Evolutionary conservation across 805 yeast species (phyloP), one percentile per base, ranked within the genome.

Genomic region (Starmera amethionina): DNA sequence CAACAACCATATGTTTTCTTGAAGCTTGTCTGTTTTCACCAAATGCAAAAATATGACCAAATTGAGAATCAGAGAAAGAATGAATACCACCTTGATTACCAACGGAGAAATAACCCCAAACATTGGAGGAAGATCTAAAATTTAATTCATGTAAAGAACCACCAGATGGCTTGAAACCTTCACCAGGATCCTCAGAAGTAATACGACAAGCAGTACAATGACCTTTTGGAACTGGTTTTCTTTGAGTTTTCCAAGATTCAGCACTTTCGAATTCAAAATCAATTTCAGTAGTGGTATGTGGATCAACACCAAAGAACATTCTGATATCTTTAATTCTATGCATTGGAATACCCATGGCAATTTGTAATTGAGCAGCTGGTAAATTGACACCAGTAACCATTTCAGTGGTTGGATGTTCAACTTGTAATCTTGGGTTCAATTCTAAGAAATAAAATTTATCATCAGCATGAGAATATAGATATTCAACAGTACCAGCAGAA

Each of bases 351-450:
- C 99, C 99, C 99, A 93, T 93, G 47, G 98, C 97, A 65, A 93
- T 86, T 68, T 93, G 98, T 51, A 93, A 77, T 69, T 93, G 98
- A 32, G 99, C 96, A 43, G 97, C 95, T 27, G 99, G 99, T 60
- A 93, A 73, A 60, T 93, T 94, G 40, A 93, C 97, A 50, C 98
- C 98, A 19, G 95, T 82, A 42, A 88, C 98, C 99, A 93, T 93
- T 70, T 93, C 99, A 33, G 98, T 93, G 35, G 98, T 93, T 56
- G 99, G 99, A 73, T 93, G 99, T 74, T 93, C 99, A 44, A 93
- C 99, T 72, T 93, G 99, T 63, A 93, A 74, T 73, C 99, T 85
- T 56, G 99, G 98, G 63, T 93, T 93, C 62, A 93, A 75, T 68
- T 93, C 99, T 61, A 93, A 73, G 65, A 93, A 93, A 73, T 89